Evolutionary conservation across 106 monocot genomes (phyloP).

Genomic region (Platanthera zijinensis): DNA sequence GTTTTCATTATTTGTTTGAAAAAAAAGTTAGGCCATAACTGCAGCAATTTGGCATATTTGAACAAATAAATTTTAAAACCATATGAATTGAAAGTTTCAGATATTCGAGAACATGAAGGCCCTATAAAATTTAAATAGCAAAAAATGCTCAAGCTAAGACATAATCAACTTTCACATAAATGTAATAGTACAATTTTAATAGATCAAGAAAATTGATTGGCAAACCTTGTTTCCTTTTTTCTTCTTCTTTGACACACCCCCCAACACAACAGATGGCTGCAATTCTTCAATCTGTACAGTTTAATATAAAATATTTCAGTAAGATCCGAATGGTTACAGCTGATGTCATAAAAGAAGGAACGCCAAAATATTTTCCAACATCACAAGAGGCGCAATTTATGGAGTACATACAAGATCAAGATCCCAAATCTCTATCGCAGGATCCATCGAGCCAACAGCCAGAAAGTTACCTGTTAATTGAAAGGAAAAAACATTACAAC

Average conservation of each 20-base stretch:
- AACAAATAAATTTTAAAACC: too few relatives aligned
- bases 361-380: neutral
- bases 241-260: conserved; percentile 57
- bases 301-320: conserved; percentile 3
- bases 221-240: conserved; percentile 51
- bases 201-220: neutral
- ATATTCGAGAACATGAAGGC: too few relatives aligned
- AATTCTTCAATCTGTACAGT: conserved; percentile 69
- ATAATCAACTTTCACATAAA: too few relatives aligned
- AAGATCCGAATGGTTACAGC: neutral
- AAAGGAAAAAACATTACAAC: neutral
- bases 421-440: conserved; percentile 95
- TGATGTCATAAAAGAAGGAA: neutral
- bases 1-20: too few relatives aligned
- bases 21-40: too few relatives aligned
- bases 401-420: conserved; percentile 66
- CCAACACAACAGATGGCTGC: conserved; percentile 57
- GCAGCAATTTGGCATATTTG: too few relatives aligned
- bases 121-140: too few relatives aligned
- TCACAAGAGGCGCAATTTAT: neutral
- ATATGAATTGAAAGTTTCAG: too few relatives aligned
- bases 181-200: too few relatives aligned
- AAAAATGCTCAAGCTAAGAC: too few relatives aligned
- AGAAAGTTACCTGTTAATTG: conserved; percentile 69
- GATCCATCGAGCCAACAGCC: conserved; percentile 83